Base-by-base conservation (phyloP, 2,329 filamentous ascomycete species). In the Chrysoporthe deuterocubensis region DNA sequence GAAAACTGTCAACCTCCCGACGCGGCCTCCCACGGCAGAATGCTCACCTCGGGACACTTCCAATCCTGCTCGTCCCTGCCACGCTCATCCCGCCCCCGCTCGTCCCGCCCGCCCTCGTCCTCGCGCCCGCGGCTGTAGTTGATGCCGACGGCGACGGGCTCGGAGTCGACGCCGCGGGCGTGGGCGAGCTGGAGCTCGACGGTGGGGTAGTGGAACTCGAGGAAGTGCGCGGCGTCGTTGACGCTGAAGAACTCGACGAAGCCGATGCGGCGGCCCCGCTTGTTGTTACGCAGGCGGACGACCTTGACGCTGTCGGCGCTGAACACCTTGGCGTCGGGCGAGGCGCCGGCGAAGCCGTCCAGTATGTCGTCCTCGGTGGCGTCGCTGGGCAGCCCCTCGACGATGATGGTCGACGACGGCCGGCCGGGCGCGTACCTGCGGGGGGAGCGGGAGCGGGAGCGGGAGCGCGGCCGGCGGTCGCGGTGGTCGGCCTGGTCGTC, bases 351-450 rank as follows among this genome's bases (percentile, higher is more conserved):
- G 50, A 72, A 70, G 42, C 70, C 71, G 58, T 72, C 67, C 14
- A 71, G 54, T 13, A 72, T 61, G 78, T 86, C 83, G 75, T 80
- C 79, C 75, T 83, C 78, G 68, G 82, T 82, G 68, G 85, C 78
- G 66, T 81, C 81, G 67, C 78, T 74, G 43, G 84, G 83, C 66
- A 88, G 72, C 65, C 85, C 84, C 73, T 88, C 85, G 56, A 88
- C 77, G 64, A 88, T 85, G 63, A 88, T 61, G 75, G 76, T 44
- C 71, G 75, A 44, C 75, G 79, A 67, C 32, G 68, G 68, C 40
- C 69, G 70, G 8, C 67, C 62, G 58, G 64, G 66, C 11, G 58
- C 66, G 26, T 62, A 14, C 21, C 68, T 50, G 48, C 48, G 50
- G 18, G 65, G 68, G 11, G 68, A 67, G 26, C 65, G 62, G 26